A percentile compares a stretch with the other conserved stretches of the same genome.
These are phyloP conservation scores for Saturnispora gosingensis DNA, from an alignment of 805 yeast species.

Conservation along the genomic window DNA sequence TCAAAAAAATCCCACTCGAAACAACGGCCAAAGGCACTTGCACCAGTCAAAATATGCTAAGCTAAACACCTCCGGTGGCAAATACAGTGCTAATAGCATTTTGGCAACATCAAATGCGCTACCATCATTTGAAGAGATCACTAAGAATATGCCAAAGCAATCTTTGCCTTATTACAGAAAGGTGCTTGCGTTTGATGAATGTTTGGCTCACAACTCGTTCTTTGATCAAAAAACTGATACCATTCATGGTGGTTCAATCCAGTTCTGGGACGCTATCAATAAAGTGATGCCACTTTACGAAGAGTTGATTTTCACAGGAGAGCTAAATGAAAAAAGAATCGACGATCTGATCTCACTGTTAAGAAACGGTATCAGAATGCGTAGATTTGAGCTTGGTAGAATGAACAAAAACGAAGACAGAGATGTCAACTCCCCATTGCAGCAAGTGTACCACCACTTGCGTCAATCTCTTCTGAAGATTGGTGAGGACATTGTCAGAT, in stretches of 20 bases:
- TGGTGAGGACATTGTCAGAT: conserved; percentile 34
- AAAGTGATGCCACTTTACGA: conserved; percentile 42
- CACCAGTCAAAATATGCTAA: conserved; percentile 6
- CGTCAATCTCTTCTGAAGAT: conserved; percentile 35
- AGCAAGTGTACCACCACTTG: conserved; percentile 25
- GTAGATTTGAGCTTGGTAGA: conserved; percentile 42
- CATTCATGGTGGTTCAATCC: conserved; percentile 27
- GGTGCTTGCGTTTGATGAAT: conserved; percentile 44
- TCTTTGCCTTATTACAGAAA: conserved; percentile 43
- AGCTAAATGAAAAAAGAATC: conserved; percentile 35
- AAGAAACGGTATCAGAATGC: conserved; percentile 47
- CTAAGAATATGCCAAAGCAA: conserved; percentile 19
- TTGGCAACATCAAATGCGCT: conserved; percentile 6
- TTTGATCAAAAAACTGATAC: conserved; percentile 29
- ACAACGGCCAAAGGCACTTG: conserved; percentile 4
- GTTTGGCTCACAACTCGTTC: conserved; percentile 27
- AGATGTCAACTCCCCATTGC: conserved; percentile 42
- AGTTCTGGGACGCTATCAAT: conserved; percentile 43
- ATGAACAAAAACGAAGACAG: conserved; percentile 49
- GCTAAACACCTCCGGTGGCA: neutral
- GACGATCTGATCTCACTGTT: conserved; percentile 39
- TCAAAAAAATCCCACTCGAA: conserved; percentile 5
- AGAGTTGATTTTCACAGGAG: conserved; percentile 38
- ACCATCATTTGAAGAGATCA: conserved; percentile 9
- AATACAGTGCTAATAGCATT: neutral